Evolutionary conservation across 2,329 filamentous ascomycete genomes (phyloP).

Genomic region (Pyrenophora teres): DNA sequence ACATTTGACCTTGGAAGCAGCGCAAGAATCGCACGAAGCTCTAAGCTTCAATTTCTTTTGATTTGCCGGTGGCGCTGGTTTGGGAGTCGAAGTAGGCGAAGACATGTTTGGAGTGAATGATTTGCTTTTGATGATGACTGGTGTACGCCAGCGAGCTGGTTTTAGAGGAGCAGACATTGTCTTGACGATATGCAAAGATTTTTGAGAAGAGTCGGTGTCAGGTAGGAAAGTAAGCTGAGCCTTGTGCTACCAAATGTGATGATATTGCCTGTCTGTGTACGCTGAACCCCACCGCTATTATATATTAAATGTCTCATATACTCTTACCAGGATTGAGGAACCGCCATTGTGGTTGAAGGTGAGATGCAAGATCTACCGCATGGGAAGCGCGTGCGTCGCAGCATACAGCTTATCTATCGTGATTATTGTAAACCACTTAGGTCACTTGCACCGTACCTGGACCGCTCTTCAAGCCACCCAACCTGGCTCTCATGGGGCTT

Average conservation of each 20-base stretch:
- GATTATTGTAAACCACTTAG: conserved; percentile 8
- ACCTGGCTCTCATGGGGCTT: neutral
- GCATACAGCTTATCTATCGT: conserved; percentile 2
- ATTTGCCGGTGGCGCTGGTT: conserved; percentile 15
- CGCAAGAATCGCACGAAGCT: conserved; percentile 45
- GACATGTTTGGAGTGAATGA: conserved; percentile 16
- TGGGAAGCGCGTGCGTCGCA: neutral
- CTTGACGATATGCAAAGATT: neutral
- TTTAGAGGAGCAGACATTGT: conserved; percentile 31
- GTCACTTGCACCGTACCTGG: conserved; percentile 3
- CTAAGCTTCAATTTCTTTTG: conserved; percentile 39
- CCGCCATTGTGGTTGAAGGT: conserved; percentile 7
- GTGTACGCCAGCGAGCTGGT: conserved; percentile 28
- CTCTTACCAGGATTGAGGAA: neutral
- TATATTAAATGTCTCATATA: conserved; percentile 6
- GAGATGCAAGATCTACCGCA: conserved; percentile 8
- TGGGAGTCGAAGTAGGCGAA: conserved; percentile 29
- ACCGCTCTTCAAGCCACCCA: neutral
- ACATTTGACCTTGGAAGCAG: conserved; percentile 47
- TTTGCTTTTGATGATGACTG: conserved; percentile 16
- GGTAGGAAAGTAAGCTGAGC: conserved; percentile 5
- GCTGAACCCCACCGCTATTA: conserved; percentile 9
- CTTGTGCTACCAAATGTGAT: conserved; percentile 1
- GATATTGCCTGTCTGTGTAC: neutral
- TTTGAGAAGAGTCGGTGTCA: conserved; percentile 5